Percentiles rank a stretch among this genome's conserved stretches.
Conservation (phyloP, 768 basidiomycete species). For the Suillus decipiens region DNA sequence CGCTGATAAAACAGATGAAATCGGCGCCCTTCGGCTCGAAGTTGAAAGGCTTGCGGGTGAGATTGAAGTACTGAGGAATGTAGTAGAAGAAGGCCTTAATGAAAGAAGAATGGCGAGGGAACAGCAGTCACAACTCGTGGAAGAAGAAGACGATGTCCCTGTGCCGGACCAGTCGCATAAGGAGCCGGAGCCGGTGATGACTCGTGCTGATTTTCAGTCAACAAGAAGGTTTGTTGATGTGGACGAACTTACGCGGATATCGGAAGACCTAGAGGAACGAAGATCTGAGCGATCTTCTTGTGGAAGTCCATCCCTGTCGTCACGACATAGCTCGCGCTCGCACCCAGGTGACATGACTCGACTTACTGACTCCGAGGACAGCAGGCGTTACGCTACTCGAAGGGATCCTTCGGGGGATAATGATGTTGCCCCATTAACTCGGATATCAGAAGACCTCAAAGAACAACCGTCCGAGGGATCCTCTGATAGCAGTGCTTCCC, state of each 20-base stretch:
- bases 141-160: slow-evolving; percentile 12
- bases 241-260: slow-evolving; percentile 63
- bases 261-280: slow-evolving; percentile 66
- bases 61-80: slow-evolving; percentile 81
- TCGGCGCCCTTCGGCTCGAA: slow-evolving; percentile 67
- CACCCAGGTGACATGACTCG: slow-evolving; percentile 7
- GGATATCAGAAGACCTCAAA: slow-evolving; percentile 66
- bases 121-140: slow-evolving; percentile 17
- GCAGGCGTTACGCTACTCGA: neutral
- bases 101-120: slow-evolving; percentile 65
- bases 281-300: slow-evolving; percentile 49
- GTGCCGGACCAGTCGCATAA: slow-evolving; percentile 11
- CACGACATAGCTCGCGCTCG: slow-evolving; percentile 11
- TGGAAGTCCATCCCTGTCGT: slow-evolving; percentile 23
- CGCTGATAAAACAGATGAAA: slow-evolving; percentile 63
- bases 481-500: slow-evolving; percentile 7
- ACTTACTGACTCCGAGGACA: neutral
- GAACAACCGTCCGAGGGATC: slow-evolving; percentile 59
- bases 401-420: neutral
- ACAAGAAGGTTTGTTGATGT: slow-evolving; percentile 48
- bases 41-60: slow-evolving; percentile 84
- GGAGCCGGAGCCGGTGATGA: slow-evolving; percentile 19
- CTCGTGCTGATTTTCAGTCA: slow-evolving; percentile 11
- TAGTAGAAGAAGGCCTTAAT: slow-evolving; percentile 84
- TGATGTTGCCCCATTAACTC: slow-evolving; percentile 14